Base-by-base conservation (phyloP, 257 asterid genomes). In the Solanum bukasovii region DNA sequence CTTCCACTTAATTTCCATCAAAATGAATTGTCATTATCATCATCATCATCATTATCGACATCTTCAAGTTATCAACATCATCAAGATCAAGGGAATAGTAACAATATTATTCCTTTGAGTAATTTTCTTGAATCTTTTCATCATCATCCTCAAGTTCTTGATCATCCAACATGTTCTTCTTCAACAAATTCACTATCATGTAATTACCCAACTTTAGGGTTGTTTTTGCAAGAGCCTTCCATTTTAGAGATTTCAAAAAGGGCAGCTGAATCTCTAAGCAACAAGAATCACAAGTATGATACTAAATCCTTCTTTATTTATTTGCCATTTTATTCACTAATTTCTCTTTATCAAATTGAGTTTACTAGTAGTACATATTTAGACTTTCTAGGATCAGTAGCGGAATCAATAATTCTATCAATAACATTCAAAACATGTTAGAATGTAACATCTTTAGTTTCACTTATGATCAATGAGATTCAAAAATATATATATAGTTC, bases 151-250 rank as follows among this genome's bases (percentile, higher is more conserved):
- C 88, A 87, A n/a, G 71, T 72, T 78, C 82, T 87, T 27, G 37
- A 86, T 29, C 88, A 88, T 4, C 75, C 49, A 56, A 84, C 91
- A n/a, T 81, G 90, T 81, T 75, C 63, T 81, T 75, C 63, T 5
- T 85, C 88, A 4, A 25, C 46, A 61, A 42, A 14, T 88, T 56
- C 90, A 70, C 13, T 81, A 81, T 27, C 85, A 44, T 1, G 67
- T 27, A 89, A 87, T 81, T 87, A 87, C 46, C 92, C 96, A 42
- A 92, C 89, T 88, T 88, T 92, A 67, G 94, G 93, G 44, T 77
- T 94, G 88, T 93, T 88, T 67, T 81, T 93, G 56, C 93, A 92
- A 44, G 96, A 93, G 70, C 92, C 94, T 14, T 84, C 94, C 21
- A 83, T 77, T 23, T 56, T 88, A 6, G 91, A 87, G 12, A 77